A percentile compares a stretch with the other conserved stretches of the same genome.
These are phyloP conservation scores for Pisolithus orientalis DNA, from an alignment of 768 basidiomycete genomes.

Conservation along the genomic window DNA sequence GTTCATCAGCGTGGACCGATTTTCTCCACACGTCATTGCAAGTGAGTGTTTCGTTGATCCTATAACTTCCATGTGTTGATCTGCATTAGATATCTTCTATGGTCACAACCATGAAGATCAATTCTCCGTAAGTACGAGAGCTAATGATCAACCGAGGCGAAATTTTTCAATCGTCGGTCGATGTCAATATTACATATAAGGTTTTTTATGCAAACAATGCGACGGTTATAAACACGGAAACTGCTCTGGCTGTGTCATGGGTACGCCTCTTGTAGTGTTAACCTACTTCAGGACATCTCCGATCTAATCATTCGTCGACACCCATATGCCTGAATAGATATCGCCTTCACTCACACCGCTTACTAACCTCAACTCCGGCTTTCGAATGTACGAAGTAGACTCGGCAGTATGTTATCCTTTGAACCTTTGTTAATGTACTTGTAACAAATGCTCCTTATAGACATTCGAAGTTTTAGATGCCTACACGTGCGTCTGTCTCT, in stretches of 20 bases:
- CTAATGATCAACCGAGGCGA: too few species aligned
- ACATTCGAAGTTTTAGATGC: constrained; percentile 72
- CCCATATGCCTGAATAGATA: constrained; percentile 2
- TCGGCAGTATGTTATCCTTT: constrained; percentile 20
- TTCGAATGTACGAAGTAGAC: constrained; percentile 41
- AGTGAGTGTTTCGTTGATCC: constrained; percentile 23
- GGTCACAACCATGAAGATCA: constrained; percentile 74
- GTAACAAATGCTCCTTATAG: constrained; percentile 25
- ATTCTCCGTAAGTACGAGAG: constrained; percentile 37
- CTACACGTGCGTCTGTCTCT: constrained; percentile 48
- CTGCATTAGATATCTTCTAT: constrained; percentile 51
- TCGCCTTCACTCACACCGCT: constrained; percentile 60
- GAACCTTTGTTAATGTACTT: background rate
- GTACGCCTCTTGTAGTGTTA: constrained; percentile 17
- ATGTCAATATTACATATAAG: constrained; percentile 23
- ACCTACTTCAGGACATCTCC: background rate
- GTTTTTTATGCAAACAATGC: constrained; percentile 70
- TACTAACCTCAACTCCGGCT: constrained; percentile 68
- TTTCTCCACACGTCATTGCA: constrained; percentile 42
- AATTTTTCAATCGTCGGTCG: background rate
- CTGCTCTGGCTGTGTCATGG: constrained; percentile 47
- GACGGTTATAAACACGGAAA: constrained; percentile 47
- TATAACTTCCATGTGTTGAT: background rate
- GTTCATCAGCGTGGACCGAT: constrained; percentile 35
- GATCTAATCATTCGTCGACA: background rate